A percentile compares a stretch with the other conserved stretches of the same genome.
Conservation (phyloP, 169 alveolate genomes). For the Babesia caballi region DNA sequence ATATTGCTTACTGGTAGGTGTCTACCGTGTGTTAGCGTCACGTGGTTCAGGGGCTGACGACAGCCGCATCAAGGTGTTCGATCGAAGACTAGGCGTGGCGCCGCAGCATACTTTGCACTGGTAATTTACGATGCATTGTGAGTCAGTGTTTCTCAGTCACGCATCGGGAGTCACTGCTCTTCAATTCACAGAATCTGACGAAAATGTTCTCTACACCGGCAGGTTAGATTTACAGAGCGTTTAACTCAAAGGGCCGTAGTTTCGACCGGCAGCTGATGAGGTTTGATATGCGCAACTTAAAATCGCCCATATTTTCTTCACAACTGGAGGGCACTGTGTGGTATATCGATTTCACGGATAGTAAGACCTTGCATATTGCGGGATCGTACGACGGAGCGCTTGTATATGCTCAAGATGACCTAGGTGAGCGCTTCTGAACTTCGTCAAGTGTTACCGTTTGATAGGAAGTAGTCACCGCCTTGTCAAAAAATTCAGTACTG, state of each 20-base stretch:
- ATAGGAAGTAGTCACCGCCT: not conserved
- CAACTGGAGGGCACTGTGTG: conserved; percentile 17
- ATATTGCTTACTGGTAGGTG: conserved; percentile 37
- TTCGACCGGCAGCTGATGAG: conserved; percentile 31
- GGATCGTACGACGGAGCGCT: conserved; percentile 60
- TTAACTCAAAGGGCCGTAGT: not conserved
- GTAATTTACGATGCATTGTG: not conserved
- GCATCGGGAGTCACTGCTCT: conserved; percentile 48
- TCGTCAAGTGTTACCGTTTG: not conserved
- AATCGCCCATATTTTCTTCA: not conserved
- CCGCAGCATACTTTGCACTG: not conserved
- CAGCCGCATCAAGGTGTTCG: conserved; percentile 16
- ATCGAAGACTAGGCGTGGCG: conserved; percentile 2
- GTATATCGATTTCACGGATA: conserved; percentile 46
- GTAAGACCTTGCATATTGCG: conserved; percentile 26
- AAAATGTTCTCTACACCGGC: conserved; percentile 39
- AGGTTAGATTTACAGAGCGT: conserved; percentile 6
- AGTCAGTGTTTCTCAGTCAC: not conserved
- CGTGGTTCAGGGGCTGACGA: conserved; percentile 40
- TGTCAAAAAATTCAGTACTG: not conserved
- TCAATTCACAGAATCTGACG: not conserved
- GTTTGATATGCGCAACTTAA: conserved; percentile 40
- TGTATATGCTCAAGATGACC: conserved; percentile 3
- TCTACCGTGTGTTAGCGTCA: not conserved
- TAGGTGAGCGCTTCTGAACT: not conserved